Evolutionary conservation across 2,329 filamentous ascomycete species (phyloP).

Genomic region (Fusarium mexicanum): DNA sequence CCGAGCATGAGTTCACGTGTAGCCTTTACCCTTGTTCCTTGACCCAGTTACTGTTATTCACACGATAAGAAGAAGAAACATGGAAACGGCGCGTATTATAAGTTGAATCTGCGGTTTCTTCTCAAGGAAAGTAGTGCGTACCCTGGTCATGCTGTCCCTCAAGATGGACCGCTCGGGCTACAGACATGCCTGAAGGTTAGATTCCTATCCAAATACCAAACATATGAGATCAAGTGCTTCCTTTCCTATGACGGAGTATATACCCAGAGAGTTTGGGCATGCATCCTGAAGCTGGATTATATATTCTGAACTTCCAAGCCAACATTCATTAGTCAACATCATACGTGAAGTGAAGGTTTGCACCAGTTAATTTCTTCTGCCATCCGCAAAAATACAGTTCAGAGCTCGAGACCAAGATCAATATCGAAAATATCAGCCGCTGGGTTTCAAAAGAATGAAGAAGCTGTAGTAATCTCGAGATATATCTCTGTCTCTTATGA

Average conservation of each 20-base stretch:
- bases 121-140: not conserved
- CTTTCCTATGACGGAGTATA: not conserved
- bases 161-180: not conserved
- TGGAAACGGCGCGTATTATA: not conserved
- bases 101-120: too few relatives aligned
- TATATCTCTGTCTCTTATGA: not conserved
- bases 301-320: too few relatives aligned
- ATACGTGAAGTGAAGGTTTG: not conserved
- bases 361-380: not conserved
- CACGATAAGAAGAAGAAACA: not conserved
- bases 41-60: not conserved
- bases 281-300: not conserved
- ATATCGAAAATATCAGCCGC: not conserved
- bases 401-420: not conserved
- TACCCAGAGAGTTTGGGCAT: too few relatives aligned
- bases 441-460: not conserved
- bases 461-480: not conserved
- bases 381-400: not conserved
- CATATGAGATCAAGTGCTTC: not conserved
- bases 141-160: not conserved
- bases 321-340: not conserved
- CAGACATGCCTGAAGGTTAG: not conserved
- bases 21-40: not conserved
- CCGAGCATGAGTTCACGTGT: not conserved
- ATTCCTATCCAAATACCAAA: not conserved